Evolutionary conservation across 2,329 filamentous ascomycete species (phyloP).

Genomic region (Fusarium globosum): DNA sequence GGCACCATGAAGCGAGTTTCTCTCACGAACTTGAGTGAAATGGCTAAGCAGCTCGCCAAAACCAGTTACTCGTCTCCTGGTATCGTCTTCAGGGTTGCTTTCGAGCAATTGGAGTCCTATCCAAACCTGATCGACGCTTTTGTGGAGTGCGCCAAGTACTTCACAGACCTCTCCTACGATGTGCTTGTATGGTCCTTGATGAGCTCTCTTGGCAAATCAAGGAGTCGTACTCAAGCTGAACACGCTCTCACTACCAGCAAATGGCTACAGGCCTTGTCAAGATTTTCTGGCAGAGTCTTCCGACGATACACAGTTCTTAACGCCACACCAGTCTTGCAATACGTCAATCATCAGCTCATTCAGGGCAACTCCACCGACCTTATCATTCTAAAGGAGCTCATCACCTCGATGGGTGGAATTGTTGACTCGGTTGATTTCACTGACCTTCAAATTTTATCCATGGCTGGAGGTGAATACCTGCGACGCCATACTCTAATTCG

Average conservation of each 20-base stretch:
- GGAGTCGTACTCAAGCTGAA: conserved; percentile 71
- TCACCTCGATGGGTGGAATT: conserved; percentile 93
- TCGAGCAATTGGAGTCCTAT: conserved; percentile 93
- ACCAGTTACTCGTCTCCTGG: conserved; percentile 92
- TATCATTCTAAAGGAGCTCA: conserved; percentile 89
- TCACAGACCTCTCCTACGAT: conserved; percentile 92
- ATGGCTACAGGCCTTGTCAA: conserved; percentile 90
- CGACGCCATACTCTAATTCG: conserved; percentile 83
- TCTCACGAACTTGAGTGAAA: conserved; percentile 84
- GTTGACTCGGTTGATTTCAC: conserved; percentile 88
- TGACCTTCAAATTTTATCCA: conserved; percentile 85
- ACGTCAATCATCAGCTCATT: conserved; percentile 85
- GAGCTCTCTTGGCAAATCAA: conserved; percentile 73
- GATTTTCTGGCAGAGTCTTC: conserved; percentile 92
- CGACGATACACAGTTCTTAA: conserved; percentile 87
- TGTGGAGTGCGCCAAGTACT: conserved; percentile 93
- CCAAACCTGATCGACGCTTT: conserved; percentile 95
- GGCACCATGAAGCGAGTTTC: conserved; percentile 90
- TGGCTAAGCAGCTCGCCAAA: conserved; percentile 90
- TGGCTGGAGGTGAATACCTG: conserved; percentile 86
- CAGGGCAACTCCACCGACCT: conserved; percentile 89
- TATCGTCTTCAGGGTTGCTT: conserved; percentile 87
- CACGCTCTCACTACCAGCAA: conserved; percentile 81
- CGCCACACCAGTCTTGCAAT: conserved; percentile 85
- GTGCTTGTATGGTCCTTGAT: conserved; percentile 93